phyloP scores from a whole-genome alignment of 257 asterid genomes.

The Ballota nigra region DNA sequence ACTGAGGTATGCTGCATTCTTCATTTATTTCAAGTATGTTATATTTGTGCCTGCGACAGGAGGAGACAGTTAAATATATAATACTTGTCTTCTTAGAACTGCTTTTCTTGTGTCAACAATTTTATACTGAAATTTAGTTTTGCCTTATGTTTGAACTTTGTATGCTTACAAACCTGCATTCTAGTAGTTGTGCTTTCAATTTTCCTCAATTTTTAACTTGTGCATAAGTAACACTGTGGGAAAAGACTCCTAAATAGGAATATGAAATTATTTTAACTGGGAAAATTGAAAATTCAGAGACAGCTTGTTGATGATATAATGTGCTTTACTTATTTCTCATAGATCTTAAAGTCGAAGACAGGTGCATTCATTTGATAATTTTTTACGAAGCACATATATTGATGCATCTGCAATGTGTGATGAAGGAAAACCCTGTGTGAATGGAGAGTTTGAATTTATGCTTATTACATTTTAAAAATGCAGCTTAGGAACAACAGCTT shows the following conservation, averaged over 20 bases:
- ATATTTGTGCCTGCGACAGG: constrained; percentile 14
- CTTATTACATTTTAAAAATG: not conserved
- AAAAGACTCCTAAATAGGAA: not conserved
- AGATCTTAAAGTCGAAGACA: not conserved
- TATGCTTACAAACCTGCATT: not conserved
- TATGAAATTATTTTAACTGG: constrained; percentile 1
- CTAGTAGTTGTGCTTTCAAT: not conserved
- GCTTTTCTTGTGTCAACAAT: constrained; percentile 4
- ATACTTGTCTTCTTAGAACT: not conserved
- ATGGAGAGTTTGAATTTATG: not conserved
- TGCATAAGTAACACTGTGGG: not conserved
- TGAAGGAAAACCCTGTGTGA: not conserved
- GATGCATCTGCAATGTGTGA: not conserved
- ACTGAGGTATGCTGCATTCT: constrained; percentile 43
- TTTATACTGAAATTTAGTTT: not conserved
- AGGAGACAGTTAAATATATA: not conserved
- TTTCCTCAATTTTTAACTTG: constrained; percentile 1
- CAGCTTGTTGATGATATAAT: not conserved
- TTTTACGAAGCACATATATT: not conserved
- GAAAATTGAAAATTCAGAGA: constrained; percentile 10
- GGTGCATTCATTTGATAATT: not conserved
- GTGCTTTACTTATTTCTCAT: not conserved
- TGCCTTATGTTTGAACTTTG: constrained; percentile 3
- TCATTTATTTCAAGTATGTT: constrained; percentile 9
- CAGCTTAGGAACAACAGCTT: not conserved